Percentiles rank a stretch among this genome's conserved stretches.
Conservation (phyloP, 2,329 filamentous ascomycete genomes). For the Pseudogymnoascus destructans region DNA sequence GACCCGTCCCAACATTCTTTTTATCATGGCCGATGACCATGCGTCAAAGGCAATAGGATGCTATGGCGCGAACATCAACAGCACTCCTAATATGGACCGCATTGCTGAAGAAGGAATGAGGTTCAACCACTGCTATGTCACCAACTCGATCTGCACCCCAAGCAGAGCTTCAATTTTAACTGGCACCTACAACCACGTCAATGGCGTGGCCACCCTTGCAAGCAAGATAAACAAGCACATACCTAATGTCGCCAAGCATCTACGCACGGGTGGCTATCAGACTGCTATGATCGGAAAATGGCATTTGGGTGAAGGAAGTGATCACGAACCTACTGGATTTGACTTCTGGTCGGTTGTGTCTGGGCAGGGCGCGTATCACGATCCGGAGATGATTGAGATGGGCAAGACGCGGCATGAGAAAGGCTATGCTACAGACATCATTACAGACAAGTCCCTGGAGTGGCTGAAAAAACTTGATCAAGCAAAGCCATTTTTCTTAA, state of each 20-base stretch:
- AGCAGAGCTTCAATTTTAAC: constrained; percentile 37
- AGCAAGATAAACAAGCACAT: constrained; percentile 36
- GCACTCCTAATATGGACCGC: constrained; percentile 38
- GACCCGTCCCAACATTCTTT: constrained; percentile 31
- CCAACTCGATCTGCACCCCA: constrained; percentile 40
- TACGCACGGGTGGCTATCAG: constrained; percentile 34
- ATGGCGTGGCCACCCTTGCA: constrained; percentile 37
- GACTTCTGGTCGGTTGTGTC: constrained; percentile 40
- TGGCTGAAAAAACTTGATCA: constrained; percentile 29
- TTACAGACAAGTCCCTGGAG: constrained; percentile 36
- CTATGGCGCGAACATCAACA: constrained; percentile 39
- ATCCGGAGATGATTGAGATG: constrained; percentile 36
- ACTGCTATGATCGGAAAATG: constrained; percentile 43
- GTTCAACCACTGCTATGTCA: constrained; percentile 42
- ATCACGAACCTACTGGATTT: constrained; percentile 36
- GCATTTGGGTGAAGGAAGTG: constrained; percentile 37
- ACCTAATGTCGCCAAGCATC: constrained; percentile 39
- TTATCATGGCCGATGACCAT: constrained; percentile 44
- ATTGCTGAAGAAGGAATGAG: constrained; percentile 36
- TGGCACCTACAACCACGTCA: constrained; percentile 40
- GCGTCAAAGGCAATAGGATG: constrained; percentile 36
- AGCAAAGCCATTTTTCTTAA: constrained; percentile 36
- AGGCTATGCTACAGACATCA: constrained; percentile 40
- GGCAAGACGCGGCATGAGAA: constrained; percentile 23
- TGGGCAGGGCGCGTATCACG: constrained; percentile 39